Base-by-base conservation (phyloP, 2,329 filamentous ascomycete species). In the Colletotrichum viniferum region DNA sequence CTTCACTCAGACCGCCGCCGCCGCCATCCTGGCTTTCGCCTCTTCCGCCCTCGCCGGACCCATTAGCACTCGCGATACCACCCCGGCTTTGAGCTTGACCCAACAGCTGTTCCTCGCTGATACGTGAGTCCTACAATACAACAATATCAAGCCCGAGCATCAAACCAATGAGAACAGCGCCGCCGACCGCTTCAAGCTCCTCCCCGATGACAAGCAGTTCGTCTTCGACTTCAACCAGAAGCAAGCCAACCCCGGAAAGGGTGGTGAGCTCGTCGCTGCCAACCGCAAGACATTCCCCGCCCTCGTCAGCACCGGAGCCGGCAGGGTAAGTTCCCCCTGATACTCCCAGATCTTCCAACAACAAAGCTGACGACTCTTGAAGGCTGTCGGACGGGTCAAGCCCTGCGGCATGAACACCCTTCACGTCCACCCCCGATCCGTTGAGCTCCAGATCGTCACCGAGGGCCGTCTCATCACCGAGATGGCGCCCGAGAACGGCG, bases 221-320 rank as follows among this genome's bases (percentile, higher is more conserved):
- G 80, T 88, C 80, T 90, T 88, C 81, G 84, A 88, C 81, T 90
- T 90, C 82, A 84, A 83, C 79, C 78, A 78, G 69, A 79, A 79
- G 16, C 81, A 80, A 55, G 64, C 65, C 34, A 80, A 81, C 73
- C 79, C 83, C 73, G 82, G 82, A 24, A 81, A 83, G 60, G 89
- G 88, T 52, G 89, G 89, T 55, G 84, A 88, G 78, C 84, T 90
- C 76, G 82, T 89, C 48, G 83, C 86, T 24, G 88, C 90, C 60
- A 90, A 91, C 83, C 86, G 89, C 79, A 88, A 88, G 82, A 88
- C 86, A 43, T 92, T 91, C 82, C 90, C 90, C 4, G 88, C 89
- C 30, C 86, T 92, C 24, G 87, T 90, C 24, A 86, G 87, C 63
- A 89, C 88, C 5, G 86, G 86, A 24, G 82, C 87, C 43, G 86